A percentile compares a stretch with the other conserved stretches of the same genome.
phyloP scores from a whole-genome alignment of 2,329 filamentous ascomycete species.

The Fulvia fulva region DNA sequence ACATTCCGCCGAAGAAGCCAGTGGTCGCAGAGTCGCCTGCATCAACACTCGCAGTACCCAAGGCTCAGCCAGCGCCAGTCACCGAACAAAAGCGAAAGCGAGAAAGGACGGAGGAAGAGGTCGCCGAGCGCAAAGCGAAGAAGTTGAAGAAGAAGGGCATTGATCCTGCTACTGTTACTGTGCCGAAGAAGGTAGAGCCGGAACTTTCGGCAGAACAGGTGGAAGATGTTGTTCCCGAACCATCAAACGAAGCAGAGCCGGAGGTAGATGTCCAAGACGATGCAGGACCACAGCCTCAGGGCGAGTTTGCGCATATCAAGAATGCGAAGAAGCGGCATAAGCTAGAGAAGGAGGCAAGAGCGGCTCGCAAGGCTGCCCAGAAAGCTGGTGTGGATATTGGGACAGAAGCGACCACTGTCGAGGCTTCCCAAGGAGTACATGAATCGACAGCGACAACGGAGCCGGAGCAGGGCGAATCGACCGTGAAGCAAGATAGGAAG shows the following conservation, averaged over 20 bases:
- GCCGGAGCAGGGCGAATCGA: neutral
- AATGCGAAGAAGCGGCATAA: constrained; percentile 32
- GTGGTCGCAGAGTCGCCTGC: neutral
- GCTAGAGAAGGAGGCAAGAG: constrained; percentile 33
- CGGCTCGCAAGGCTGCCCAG: constrained; percentile 25
- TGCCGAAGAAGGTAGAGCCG: neutral
- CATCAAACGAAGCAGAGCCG: neutral
- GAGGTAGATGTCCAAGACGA: constrained; percentile 7
- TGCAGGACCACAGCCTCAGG: constrained; percentile 5
- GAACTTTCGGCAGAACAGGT: neutral
- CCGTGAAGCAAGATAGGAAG: constrained; percentile 3
- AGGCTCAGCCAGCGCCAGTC: neutral
- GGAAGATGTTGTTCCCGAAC: neutral
- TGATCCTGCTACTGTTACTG: constrained; percentile 13
- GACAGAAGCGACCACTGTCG: neutral
- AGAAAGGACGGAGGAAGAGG: constrained; percentile 29
- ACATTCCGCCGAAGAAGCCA: constrained; percentile 40
- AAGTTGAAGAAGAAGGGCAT: constrained; percentile 30
- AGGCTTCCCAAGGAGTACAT: neutral
- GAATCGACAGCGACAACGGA: neutral
- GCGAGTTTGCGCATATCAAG: constrained; percentile 30
- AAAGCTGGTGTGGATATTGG: constrained; percentile 34
- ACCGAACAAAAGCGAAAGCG: constrained; percentile 32
- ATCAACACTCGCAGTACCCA: neutral
- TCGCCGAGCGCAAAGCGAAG: constrained; percentile 31